These are phyloP conservation scores for Leccinum subgranulosum DNA, from an alignment of 768 basidiomycete species.

Conservation along the genomic window DNA sequence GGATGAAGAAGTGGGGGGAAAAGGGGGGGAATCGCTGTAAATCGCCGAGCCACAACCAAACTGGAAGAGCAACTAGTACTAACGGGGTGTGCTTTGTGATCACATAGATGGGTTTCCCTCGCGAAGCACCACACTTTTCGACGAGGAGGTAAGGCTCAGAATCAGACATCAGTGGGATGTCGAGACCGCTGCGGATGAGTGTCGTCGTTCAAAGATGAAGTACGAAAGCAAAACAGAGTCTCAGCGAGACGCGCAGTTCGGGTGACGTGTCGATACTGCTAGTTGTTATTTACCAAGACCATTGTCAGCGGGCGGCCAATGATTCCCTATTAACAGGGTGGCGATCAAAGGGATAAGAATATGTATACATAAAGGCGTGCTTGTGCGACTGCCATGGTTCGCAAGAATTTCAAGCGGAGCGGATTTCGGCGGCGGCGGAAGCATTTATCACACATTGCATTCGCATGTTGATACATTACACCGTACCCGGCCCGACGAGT, in stretches of 20 bases:
- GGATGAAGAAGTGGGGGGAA: not conserved
- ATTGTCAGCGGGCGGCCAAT: conserved; percentile 25
- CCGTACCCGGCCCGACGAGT: conserved; percentile 13
- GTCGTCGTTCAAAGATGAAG: conserved; percentile 18
- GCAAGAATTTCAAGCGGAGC: conserved; percentile 19
- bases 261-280: conserved; percentile 25
- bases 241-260: conserved; percentile 12
- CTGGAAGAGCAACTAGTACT: too few species aligned
- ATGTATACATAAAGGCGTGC: conserved; percentile 30
- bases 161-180: conserved; percentile 21
- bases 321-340: conserved; percentile 25
- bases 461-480: conserved; percentile 20
- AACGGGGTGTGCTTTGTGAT: conserved; percentile 42
- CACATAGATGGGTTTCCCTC: conserved; percentile 42
- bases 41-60: conserved; percentile 4
- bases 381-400: conserved; percentile 23
- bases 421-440: conserved; percentile 16
- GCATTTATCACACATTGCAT: conserved; percentile 19
- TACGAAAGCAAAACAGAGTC: conserved; percentile 24
- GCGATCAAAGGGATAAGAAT: conserved; percentile 28
- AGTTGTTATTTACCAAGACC: conserved; percentile 29
- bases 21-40: conserved; percentile 13
- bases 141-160: conserved; percentile 37
- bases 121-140: conserved; percentile 40
- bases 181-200: conserved; percentile 5